Evolutionary conservation across 257 asterid genomes (phyloP), one percentile per base, ranked within the genome.

Genomic region (Gentiana straminea): DNA sequence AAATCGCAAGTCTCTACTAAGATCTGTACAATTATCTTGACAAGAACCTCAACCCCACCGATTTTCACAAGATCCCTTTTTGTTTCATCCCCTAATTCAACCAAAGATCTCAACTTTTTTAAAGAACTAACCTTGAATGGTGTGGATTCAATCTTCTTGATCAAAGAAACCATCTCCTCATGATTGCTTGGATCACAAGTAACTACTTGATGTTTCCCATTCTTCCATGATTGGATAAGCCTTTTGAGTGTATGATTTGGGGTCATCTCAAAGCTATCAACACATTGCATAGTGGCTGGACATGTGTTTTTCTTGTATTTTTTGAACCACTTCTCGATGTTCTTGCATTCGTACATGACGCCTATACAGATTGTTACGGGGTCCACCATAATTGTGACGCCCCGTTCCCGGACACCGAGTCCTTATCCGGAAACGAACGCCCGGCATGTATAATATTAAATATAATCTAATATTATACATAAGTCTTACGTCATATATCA

Each of bases 341-440:
- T 74, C 43, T 70, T 79, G 0, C 94, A 63, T 33, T 90, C 98
- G 65, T 90, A 90, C 5, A 95, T 82, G 33, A 90, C 92, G 34
- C 98, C 98, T 2, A 95, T 90, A 41, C 77, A 73, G 70, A 86
- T 84, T 2, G 82, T 86, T 2, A 86, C 94, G 0, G 97, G 97
- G 43, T 90, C 98, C 56, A 76, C 79, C 91, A 90, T 90, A 12
- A 84, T n/a, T n/a, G n/a, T n/a, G n/a, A n/a, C n/a, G n/a, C n/a
- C n/a, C n/a, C n/a, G n/a, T n/a, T n/a, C n/a, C n/a, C n/a, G n/a
- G n/a, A n/a, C n/a, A n/a, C n/a, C n/a, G n/a, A n/a, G n/a, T n/a
- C n/a, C n/a, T n/a, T n/a, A n/a, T n/a, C n/a, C n/a, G n/a, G n/a
- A n/a, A n/a, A n/a, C n/a, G n/a, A n/a, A n/a, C n/a, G n/a, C n/a